Base-by-base conservation (phyloP, 2,329 filamentous ascomycete species). In the Arthrobotrys sphaeroides region DNA sequence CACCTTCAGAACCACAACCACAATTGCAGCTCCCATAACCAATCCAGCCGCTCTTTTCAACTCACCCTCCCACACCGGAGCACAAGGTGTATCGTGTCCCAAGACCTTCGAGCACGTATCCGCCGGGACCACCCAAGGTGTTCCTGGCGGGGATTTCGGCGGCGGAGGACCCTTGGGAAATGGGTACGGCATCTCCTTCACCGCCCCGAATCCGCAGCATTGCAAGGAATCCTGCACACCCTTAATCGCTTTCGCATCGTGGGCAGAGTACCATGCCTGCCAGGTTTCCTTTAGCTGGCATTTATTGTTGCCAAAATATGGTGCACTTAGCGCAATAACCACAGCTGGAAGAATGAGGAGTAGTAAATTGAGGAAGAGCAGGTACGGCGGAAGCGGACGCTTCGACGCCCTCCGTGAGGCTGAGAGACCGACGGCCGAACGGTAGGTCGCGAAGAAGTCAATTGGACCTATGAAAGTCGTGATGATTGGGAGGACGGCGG, bases 181-280 rank as follows among this genome's bases (percentile, higher is more conserved):
- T 13, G 70, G 70, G 36, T 42, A 74, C 6, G 70, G 55, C 55
- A 62, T 74, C 2, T 74, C 45, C 13, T 20, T 10, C 10, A 26
- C 38, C 10, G 38, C n/a, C 12, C 16, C 26, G 10, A 69, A 75
- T 10, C 72, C 72, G 18, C 72, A 75, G 33, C 72, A 75, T 12
- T 51, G 20, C 12, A 75, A 24, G 3, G 28, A 13, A n/a, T 64
- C 59, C 16, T 75, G 72, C 2, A 75, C 16, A 5, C 33, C 47
- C 20, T 59, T 59, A 2, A 75, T 60, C 7, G 57, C 55, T 9
- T 31, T 9, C 13, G 16, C 22, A 38, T 69, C 16, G 1, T 69
- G n/a, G 0, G 45, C 45, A 1, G 55, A 65, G 18, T 51, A 75
- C 72, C 72, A 75, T n/a, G 13, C 7, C 22, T 60, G 36, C 72